Evolutionary conservation across 2,329 filamentous ascomycete species (phyloP).

Genomic region (Tolypocladium capitatum): DNA sequence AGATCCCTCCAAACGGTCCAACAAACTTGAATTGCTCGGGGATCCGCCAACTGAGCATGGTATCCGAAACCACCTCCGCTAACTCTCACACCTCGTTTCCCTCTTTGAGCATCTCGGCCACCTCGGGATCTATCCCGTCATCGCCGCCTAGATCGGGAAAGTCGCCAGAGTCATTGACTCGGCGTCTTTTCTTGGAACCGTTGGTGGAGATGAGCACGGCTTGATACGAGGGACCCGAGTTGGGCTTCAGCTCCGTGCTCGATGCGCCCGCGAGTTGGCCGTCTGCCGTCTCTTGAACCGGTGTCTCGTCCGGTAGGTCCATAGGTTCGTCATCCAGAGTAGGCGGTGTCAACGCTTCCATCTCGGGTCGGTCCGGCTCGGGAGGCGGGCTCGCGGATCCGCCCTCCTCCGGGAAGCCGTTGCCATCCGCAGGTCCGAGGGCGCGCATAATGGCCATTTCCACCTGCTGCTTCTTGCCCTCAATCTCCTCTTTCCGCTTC

Average conservation of each 20-base stretch:
- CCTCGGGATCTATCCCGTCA: constrained; percentile 43
- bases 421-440: constrained; percentile 47
- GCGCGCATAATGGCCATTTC: constrained; percentile 85
- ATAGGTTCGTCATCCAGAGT: constrained; percentile 32
- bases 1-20: background rate
- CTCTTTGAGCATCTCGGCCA: constrained; percentile 40
- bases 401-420: constrained; percentile 32
- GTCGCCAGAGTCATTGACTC: constrained; percentile 36
- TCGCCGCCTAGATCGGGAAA: constrained; percentile 41
- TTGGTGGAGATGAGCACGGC: constrained; percentile 35
- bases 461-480: constrained; percentile 74
- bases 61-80: background rate
- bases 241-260: constrained; percentile 26
- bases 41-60: background rate
- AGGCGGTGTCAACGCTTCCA: constrained; percentile 81
- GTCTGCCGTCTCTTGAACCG: constrained; percentile 7
- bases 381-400: constrained; percentile 31
- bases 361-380: constrained; percentile 61
- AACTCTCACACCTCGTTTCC: constrained; percentile 9
- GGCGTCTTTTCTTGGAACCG: constrained; percentile 42
- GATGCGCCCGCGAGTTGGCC: constrained; percentile 7
- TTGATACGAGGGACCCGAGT: constrained; percentile 31
- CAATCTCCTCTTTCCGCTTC: constrained; percentile 57
- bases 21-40: background rate
- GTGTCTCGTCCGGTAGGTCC: constrained; percentile 5